Evolutionary conservation across 179 eudicot genomes (phyloP).

Genomic region (Corrigiola litoralis): DNA sequence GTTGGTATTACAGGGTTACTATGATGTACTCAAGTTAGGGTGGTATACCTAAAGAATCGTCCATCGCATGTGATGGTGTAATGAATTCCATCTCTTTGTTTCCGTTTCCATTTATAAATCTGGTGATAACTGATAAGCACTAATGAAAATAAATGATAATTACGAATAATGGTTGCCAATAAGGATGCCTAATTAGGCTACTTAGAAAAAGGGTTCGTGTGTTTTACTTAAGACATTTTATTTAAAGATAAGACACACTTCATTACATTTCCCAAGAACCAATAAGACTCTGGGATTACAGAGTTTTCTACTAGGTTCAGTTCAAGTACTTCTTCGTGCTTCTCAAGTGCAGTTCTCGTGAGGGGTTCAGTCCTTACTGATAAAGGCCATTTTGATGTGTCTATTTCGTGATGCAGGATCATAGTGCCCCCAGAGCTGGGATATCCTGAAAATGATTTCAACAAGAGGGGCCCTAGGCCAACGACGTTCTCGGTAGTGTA

Average conservation of each 20-base stretch:
- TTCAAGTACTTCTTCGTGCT: neutral
- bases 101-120: neutral
- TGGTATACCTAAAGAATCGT: neutral
- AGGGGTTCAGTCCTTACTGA: neutral
- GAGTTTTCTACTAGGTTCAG: no score
- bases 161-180: no score
- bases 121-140: neutral
- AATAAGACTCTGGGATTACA: no score
- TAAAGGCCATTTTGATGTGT: neutral
- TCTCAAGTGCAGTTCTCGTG: neutral
- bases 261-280: no score
- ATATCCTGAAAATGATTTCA: slow-evolving; percentile 79
- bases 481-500: slow-evolving; percentile 84
- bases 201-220: no score
- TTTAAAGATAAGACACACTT: no score
- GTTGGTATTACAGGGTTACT: neutral
- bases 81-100: neutral
- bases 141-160: neutral
- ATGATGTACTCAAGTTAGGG: neutral
- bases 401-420: slow-evolving; percentile 51
- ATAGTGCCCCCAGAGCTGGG: slow-evolving; percentile 96
- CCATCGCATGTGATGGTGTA: neutral
- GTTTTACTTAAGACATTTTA: no score
- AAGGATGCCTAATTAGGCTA: no score
- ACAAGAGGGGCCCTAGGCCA: slow-evolving; percentile 89